phyloP scores from a whole-genome alignment of 2,329 filamentous ascomycete genomes.

The Aspergillus hiratsukae region DNA sequence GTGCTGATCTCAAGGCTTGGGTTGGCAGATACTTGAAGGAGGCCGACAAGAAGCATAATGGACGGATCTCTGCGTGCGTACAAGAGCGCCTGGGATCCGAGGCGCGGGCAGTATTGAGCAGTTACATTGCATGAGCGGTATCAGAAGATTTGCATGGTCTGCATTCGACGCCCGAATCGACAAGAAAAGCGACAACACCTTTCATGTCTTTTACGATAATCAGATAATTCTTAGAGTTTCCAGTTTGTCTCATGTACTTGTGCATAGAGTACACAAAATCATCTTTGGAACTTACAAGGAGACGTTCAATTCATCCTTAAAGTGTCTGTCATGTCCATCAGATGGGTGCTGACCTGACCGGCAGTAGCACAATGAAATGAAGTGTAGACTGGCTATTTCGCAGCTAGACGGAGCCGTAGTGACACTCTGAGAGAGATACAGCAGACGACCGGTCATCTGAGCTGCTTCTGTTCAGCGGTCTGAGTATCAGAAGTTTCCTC shows the following conservation, averaged over 20 bases:
- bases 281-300: neutral
- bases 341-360: neutral
- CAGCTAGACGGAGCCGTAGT: neutral
- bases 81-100: slow-evolving; percentile 64
- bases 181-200: neutral
- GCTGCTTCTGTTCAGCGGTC: neutral
- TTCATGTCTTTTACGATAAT: neutral
- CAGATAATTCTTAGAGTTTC: neutral
- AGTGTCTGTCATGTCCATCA: neutral
- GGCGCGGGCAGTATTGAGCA: slow-evolving; percentile 45
- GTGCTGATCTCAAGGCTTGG: slow-evolving; percentile 73
- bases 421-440: neutral
- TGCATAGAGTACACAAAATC: neutral
- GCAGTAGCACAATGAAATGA: neutral
- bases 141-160: neutral
- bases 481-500: neutral
- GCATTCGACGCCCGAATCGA: neutral
- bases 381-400: neutral
- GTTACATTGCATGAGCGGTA: slow-evolving; percentile 41
- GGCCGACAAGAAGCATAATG: slow-evolving; percentile 68
- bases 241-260: neutral
- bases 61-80: slow-evolving; percentile 67
- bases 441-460: neutral
- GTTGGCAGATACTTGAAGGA: slow-evolving; percentile 74
- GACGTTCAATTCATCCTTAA: neutral